phyloP scores from a whole-genome alignment of 192 early-diverging fungal genomes.

The Rhizophagus sp. region DNA sequence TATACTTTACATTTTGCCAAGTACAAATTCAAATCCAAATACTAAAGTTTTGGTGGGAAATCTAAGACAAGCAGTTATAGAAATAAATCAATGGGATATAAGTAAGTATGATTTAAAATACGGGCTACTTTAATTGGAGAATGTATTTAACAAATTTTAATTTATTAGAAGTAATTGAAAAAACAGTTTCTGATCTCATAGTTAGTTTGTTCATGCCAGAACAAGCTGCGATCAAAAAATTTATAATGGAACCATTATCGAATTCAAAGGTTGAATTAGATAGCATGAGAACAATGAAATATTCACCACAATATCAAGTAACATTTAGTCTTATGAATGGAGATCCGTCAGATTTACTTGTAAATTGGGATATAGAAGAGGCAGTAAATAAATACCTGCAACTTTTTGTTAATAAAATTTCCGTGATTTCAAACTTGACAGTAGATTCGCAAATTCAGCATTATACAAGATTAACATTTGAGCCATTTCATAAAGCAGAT shows the following conservation, averaged over 20 bases:
- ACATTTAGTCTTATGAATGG: conserved; percentile 88
- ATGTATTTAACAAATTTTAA: not conserved
- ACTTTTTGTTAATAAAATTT: conserved; percentile 74
- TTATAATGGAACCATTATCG: conserved; percentile 13
- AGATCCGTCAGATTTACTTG: conserved; percentile 63
- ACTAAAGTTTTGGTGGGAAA: conserved; percentile 32
- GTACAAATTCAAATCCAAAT: not conserved
- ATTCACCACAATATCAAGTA: conserved; percentile 80
- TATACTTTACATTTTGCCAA: conserved; percentile 40
- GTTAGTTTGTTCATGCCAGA: conserved; percentile 36
- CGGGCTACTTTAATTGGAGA: not conserved
- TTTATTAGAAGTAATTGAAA: conserved; percentile 34
- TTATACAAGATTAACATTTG: conserved; percentile 75
- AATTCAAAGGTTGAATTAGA: conserved; percentile 39
- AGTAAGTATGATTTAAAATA: conserved; percentile 18
- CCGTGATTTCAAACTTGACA: conserved; percentile 69
- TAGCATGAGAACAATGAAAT: conserved; percentile 79
- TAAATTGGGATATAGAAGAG: conserved; percentile 83
- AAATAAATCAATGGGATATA: conserved; percentile 33
- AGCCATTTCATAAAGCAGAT: conserved; percentile 51
- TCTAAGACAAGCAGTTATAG: conserved; percentile 39
- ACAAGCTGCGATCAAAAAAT: conserved; percentile 29
- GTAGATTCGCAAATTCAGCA: conserved; percentile 85
- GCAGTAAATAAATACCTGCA: conserved; percentile 65
- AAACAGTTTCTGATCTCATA: conserved; percentile 32